Percentiles rank a stretch among this genome's conserved stretches.
phyloP scores from a whole-genome alignment of 345 rosid genomes.

The Limnanthes douglasii region DNA sequence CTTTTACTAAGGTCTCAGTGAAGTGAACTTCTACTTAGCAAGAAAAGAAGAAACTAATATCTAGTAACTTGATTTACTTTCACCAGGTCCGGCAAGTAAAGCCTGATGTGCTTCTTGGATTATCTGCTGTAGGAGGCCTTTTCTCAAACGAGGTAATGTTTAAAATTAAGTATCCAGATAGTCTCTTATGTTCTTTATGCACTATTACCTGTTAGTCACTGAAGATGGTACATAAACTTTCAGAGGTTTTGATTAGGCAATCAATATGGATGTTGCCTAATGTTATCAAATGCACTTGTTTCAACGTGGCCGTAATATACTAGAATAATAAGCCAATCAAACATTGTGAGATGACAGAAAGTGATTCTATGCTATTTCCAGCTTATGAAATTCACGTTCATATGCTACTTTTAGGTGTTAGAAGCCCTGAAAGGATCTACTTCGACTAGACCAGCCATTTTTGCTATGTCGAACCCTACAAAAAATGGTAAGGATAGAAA shows the following conservation, averaged over 20 bases:
- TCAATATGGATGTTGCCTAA: too few relatives aligned
- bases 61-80: conserved; percentile 10
- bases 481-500: conserved; percentile 62
- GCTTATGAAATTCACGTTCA: conserved; percentile 2
- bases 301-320: too few relatives aligned
- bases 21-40: not conserved
- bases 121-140: conserved; percentile 99
- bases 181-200: too few relatives aligned
- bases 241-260: conserved; percentile 6
- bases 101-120: conserved; percentile 98
- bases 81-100: conserved; percentile 79
- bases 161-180: not conserved
- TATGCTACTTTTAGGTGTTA: conserved; percentile 44
- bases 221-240: not conserved
- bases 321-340: not conserved
- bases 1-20: too few relatives aligned
- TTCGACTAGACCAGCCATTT: conserved; percentile 92
- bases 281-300: too few relatives aligned
- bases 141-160: conserved; percentile 80
- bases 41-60: conserved; percentile 3
- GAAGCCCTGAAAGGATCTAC: conserved; percentile 93
- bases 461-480: conserved; percentile 98
- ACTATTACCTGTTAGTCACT: too few relatives aligned
- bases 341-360: not conserved
- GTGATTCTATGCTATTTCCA: not conserved